These are phyloP conservation scores for Rhododendron vialii DNA, from an alignment of 148 eudicot species.

Conservation along the genomic window DNA sequence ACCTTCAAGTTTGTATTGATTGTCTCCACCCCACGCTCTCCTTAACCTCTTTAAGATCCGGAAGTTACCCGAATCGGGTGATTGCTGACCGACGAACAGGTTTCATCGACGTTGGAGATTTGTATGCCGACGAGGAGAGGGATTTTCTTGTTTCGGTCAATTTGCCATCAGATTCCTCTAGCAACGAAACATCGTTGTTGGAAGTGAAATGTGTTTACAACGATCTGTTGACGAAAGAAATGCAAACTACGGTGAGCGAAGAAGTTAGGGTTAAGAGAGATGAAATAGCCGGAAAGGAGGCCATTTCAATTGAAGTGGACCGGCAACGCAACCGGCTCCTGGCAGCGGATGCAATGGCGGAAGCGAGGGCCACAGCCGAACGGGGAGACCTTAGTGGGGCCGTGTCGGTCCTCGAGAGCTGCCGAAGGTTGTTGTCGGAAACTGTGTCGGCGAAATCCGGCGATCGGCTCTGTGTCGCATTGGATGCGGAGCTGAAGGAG, in stretches of 20 bases:
- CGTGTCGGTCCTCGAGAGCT: constrained; percentile 41
- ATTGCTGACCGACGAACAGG: constrained; percentile 37
- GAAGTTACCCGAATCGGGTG: constrained; percentile 46
- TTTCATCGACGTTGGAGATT: constrained; percentile 54
- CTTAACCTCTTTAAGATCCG: constrained; percentile 53
- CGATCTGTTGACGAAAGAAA: constrained; percentile 52
- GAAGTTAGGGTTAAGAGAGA: constrained; percentile 52
- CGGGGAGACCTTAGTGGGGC: constrained; percentile 56
- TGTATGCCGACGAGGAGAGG: constrained; percentile 86
- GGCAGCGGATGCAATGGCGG: constrained; percentile 75
- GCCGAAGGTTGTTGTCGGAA: constrained; percentile 36
- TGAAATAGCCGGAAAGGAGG: constrained; percentile 28
- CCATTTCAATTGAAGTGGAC: constrained; percentile 68
- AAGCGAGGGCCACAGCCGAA: constrained; percentile 59
- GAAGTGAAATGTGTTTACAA: constrained; percentile 49
- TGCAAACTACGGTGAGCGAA: constrained; percentile 29
- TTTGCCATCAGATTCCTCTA: constrained; percentile 37
- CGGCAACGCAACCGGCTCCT: constrained; percentile 63
- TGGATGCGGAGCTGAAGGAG: constrained; percentile 70
- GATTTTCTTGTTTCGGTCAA: constrained; percentile 65
- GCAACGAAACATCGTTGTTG: constrained; percentile 40
- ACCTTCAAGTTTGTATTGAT: constrained; percentile 49
- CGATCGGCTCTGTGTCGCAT: constrained; percentile 47
- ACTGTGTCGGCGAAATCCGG: constrained; percentile 49
- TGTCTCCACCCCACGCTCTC: constrained; percentile 39